Conservation (phyloP, 2,329 filamentous ascomycete species). For the Trichoderma atrobrunneum region DNA sequence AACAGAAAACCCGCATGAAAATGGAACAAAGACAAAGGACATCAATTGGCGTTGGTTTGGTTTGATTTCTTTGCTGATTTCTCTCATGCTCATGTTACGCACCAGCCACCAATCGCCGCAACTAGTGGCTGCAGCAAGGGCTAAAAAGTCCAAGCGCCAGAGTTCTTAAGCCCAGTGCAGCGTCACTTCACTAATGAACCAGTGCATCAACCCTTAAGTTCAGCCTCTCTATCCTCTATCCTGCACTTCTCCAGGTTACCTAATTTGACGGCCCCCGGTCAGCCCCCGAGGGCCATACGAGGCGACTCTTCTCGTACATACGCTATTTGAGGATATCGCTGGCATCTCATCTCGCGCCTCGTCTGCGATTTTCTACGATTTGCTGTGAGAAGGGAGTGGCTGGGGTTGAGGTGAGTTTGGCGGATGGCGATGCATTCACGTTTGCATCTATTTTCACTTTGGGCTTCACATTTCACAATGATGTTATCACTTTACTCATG, state of each 20-base stretch:
- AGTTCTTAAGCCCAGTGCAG: neutral
- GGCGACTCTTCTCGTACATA: neutral
- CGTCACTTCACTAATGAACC: slow-evolving; percentile 4
- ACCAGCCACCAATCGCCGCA: slow-evolving; percentile 4
- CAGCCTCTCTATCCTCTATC: neutral
- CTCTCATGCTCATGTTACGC: neutral
- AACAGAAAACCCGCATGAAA: neutral
- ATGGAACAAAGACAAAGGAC: neutral
- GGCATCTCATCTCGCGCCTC: neutral
- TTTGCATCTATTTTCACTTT: neutral
- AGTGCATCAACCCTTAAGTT: neutral
- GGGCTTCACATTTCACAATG: neutral
- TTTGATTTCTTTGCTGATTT: neutral
- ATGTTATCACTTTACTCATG: neutral
- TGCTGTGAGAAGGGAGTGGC: neutral
- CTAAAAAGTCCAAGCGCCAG: neutral
- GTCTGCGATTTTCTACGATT: neutral
- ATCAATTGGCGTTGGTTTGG: neutral
- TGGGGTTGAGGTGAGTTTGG: slow-evolving; percentile 6
- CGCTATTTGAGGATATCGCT: neutral
- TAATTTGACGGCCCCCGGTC: neutral
- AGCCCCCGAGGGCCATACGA: neutral
- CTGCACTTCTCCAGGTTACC: neutral
- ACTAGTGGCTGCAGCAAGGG: slow-evolving; percentile 5
- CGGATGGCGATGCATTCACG: neutral